Evolutionary conservation across 495 filamentous ascomycete genomes (phyloP).

Genomic region (Neurospora sp.): DNA sequence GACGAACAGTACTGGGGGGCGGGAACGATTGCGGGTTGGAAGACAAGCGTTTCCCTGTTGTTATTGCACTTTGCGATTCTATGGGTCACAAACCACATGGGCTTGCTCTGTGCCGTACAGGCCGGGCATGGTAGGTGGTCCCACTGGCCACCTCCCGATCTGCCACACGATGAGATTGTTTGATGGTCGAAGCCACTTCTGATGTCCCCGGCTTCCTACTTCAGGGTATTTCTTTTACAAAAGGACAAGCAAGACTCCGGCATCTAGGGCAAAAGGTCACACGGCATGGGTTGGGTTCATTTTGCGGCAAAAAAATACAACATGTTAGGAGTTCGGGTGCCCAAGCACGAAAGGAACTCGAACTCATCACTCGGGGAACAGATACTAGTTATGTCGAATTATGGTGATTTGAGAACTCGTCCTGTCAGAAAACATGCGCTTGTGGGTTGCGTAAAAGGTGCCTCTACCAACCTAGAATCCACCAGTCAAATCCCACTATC

Average conservation of each 20-base stretch:
- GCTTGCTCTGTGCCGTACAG: constrained; percentile 27
- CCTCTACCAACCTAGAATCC: background rate
- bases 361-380: background rate
- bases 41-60: constrained; percentile 26
- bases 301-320: background rate
- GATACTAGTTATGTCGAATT: background rate
- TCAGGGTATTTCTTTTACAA: background rate
- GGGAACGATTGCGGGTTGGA: constrained; percentile 22
- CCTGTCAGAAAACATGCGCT: background rate
- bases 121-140: constrained; percentile 22
- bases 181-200: background rate
- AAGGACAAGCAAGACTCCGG: background rate
- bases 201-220: background rate
- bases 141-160: constrained; percentile 17
- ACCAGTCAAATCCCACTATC: background rate
- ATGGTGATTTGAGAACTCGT: background rate
- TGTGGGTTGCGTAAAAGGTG: background rate
- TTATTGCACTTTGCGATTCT: constrained; percentile 29
- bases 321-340: background rate
- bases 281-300: background rate
- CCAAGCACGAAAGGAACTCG: background rate
- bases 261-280: background rate
- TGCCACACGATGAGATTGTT: background rate
- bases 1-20: background rate
- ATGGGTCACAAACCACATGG: constrained; percentile 26